Conservation (phyloP, 805 yeast species). For the Scheffersomyces spartinae region DNA sequence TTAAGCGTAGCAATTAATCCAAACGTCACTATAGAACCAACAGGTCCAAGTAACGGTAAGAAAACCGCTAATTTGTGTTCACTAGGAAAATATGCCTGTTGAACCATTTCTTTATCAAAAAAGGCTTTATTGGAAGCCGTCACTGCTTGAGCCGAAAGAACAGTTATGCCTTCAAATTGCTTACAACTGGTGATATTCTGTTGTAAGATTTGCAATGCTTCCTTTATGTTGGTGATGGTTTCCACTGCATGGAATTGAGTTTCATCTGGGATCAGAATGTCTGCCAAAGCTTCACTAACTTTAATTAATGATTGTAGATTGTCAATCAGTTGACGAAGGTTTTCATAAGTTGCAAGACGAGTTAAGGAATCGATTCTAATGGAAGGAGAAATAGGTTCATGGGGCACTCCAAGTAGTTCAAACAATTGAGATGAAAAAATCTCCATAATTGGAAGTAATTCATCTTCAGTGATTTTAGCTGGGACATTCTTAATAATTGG, state of each 20-base stretch:
- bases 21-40: conserved; percentile 48
- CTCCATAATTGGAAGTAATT: conserved; percentile 48
- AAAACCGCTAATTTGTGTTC: conserved; percentile 94
- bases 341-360: conserved; percentile 45
- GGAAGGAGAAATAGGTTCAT: conserved; percentile 42
- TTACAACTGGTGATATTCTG: conserved; percentile 16
- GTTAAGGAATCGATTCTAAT: conserved; percentile 57
- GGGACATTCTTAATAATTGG: conserved; percentile 12
- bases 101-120: conserved; percentile 90
- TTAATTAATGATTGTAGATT: conserved; percentile 65
- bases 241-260: conserved; percentile 47
- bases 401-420: conserved; percentile 59
- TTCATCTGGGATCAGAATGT: conserved; percentile 72
- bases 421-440: conserved; percentile 67
- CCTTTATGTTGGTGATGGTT: conserved; percentile 33
- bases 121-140: conserved; percentile 63
- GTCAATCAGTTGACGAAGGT: conserved; percentile 51
- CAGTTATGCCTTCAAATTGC: no score
- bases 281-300: conserved; percentile 54
- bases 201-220: conserved; percentile 22
- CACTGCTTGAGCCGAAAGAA: conserved; percentile 51
- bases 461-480: conserved; percentile 24
- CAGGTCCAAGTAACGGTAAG: conserved; percentile 82
- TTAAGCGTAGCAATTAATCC: conserved; percentile 37
- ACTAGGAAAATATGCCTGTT: conserved; percentile 88